Percentiles rank a stretch among this genome's conserved stretches.
Evolutionary conservation across 2,329 filamentous ascomycete species (phyloP).

Genomic region (Stagonosporopsis rhizophila): DNA sequence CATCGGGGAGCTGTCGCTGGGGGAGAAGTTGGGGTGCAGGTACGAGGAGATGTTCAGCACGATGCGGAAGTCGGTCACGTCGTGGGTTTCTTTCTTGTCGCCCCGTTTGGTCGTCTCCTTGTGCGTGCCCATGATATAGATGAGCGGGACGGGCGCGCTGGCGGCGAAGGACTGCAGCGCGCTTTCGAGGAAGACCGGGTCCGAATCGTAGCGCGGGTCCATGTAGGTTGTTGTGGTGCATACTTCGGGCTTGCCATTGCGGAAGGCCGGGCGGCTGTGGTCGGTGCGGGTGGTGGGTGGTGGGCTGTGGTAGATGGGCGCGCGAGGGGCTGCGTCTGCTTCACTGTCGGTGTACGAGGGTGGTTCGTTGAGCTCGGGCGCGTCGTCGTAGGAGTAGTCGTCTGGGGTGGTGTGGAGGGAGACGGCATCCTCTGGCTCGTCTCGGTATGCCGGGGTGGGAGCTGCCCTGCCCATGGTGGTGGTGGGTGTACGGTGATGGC

Average conservation of each 20-base stretch:
- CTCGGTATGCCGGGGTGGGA: slow-evolving; percentile 36
- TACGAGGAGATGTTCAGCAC: slow-evolving; percentile 45
- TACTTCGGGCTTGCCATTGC: slow-evolving; percentile 38
- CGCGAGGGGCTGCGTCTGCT: slow-evolving; percentile 20
- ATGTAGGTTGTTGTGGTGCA: slow-evolving; percentile 36
- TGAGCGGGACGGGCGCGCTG: slow-evolving; percentile 41
- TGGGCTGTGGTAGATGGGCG: slow-evolving; percentile 36
- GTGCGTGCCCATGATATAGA: slow-evolving; percentile 50
- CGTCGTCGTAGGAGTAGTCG: slow-evolving; percentile 48
- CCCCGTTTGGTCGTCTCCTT: slow-evolving; percentile 43
- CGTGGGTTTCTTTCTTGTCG: slow-evolving; percentile 46
- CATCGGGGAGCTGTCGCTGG: slow-evolving; percentile 34
- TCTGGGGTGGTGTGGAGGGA: slow-evolving; percentile 50
- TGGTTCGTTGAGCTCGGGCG: slow-evolving; percentile 41
- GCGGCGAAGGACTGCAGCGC: slow-evolving; percentile 36
- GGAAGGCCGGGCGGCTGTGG: slow-evolving; percentile 33
- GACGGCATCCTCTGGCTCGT: slow-evolving; percentile 48
- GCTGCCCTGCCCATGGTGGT: slow-evolving; percentile 43
- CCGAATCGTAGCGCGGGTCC: slow-evolving; percentile 42
- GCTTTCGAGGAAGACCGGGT: slow-evolving; percentile 42
- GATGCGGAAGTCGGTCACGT: slow-evolving; percentile 49
- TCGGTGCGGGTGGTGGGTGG: slow-evolving; percentile 38
- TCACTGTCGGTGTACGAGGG: slow-evolving; percentile 49
- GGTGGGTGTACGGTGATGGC: not conserved
- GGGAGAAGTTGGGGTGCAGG: slow-evolving; percentile 31